These are phyloP conservation scores for Tritrichomonas foetus DNA, from an alignment of 208 protist genomes.

Conservation along the genomic window DNA sequence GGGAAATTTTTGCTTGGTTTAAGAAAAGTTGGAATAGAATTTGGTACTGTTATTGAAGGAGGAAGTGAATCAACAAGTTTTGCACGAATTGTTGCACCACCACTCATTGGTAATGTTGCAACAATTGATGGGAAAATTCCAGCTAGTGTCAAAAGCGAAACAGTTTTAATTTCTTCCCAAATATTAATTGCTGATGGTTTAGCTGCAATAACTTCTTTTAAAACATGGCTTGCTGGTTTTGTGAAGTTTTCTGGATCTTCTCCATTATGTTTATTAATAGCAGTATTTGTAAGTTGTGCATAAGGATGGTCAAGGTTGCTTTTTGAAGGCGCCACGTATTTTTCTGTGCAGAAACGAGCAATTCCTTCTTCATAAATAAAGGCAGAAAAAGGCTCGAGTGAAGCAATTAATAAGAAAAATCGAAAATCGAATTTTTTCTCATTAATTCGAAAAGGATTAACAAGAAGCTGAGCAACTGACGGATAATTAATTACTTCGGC, in stretches of 20 bases:
- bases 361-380: conserved; percentile 50
- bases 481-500: not conserved
- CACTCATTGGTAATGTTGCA: not conserved
- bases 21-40: not conserved
- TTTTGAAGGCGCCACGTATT: not conserved
- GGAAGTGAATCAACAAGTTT: not conserved
- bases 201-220: not conserved
- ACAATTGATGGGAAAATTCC: not conserved
- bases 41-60: too few species aligned
- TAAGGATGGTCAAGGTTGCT: not conserved
- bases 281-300: conserved; percentile 44
- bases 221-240: not conserved
- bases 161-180: not conserved
- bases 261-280: not conserved
- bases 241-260: not conserved
- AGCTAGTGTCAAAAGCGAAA: not conserved
- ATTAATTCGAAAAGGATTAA: conserved; percentile 47
- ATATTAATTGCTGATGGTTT: not conserved
- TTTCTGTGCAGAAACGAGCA: conserved; percentile 44
- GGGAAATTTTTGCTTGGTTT: not conserved
- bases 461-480: conserved; percentile 45
- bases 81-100: not conserved
- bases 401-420: conserved; percentile 51
- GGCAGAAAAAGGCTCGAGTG: conserved; percentile 42
- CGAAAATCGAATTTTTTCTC: conserved; percentile 54